Conservation (phyloP, 768 basidiomycete species). For the Suillus brevipes region DNA sequence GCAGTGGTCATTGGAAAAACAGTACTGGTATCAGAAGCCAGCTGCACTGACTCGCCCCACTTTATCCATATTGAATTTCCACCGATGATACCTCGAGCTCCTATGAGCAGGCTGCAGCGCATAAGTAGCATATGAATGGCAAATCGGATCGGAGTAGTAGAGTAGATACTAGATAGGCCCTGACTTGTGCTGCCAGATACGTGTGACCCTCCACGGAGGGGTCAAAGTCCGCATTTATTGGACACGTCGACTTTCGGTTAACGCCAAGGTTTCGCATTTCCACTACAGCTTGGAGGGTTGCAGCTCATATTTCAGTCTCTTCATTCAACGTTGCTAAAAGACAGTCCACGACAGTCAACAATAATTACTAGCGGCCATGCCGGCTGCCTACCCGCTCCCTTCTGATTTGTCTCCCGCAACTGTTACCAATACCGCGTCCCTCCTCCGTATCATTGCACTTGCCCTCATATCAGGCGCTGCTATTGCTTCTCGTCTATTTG, state of each 20-base stretch:
- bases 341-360: slow-evolving; percentile 2
- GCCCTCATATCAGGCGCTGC: slow-evolving; percentile 91
- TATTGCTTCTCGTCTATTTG: slow-evolving; percentile 93
- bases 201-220: neutral
- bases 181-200: neutral
- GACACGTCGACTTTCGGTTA: slow-evolving; percentile 26
- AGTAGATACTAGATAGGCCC: too few species aligned
- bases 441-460: slow-evolving; percentile 89
- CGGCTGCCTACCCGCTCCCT: slow-evolving; percentile 74
- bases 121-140: neutral
- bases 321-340: slow-evolving; percentile 4
- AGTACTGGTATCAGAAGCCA: neutral
- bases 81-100: neutral
- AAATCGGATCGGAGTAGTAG: too few species aligned
- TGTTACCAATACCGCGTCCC: slow-evolving; percentile 83
- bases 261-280: slow-evolving; percentile 3
- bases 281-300: neutral
- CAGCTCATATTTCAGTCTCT: neutral
- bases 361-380: slow-evolving; percentile 51
- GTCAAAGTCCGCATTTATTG: slow-evolving; percentile 3
- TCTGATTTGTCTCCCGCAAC: slow-evolving; percentile 66
- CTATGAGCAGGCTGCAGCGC: neutral
- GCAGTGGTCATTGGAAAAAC: neutral
- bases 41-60: neutral
- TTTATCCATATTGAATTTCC: neutral